Base-by-base conservation (phyloP, 148 eudicot genomes). In the Polygonum maritimum region DNA sequence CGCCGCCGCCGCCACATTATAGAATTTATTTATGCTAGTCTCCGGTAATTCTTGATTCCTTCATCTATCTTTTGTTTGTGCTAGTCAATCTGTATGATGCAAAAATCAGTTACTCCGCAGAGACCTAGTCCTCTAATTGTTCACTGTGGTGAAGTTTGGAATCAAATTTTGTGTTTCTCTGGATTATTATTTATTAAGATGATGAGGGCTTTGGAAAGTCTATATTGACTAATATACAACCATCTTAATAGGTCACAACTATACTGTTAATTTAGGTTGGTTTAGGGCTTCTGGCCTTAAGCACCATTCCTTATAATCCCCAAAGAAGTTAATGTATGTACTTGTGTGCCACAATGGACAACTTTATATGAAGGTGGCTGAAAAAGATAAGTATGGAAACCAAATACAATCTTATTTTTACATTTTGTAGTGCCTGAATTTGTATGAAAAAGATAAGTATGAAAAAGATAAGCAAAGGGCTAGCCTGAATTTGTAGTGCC, bases 71-170 rank as follows among this genome's bases (percentile, higher is more conserved):
- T 75, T 67, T 44, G 49, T 16, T 33, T 69, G 3, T 54, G 75
- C 38, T 41, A 35, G 26, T 75, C 57, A 36, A 58, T 44, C 69
- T 52, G 58, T 45, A 26, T 48, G 2, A 47, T 69, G 67, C 63
- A 55, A 54, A 35, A 77, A 45, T 71, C 44, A 45, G 11, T 71
- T 9, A 22, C 99, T 49, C 87, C 92, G 36, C 82, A 89, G 0
- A 94, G 98, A 72, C 99, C 99, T 13, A 92, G 91, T 84, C 99
- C 98, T 67, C 81, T 96, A 57, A 96, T 96, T 97, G 99, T 88
- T 54, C 99, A 95, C 36, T 65, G 16, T 36, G 16, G 14, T 65
- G 21, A 4, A 47, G 58, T 21, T 13, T 45, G 52, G 26, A 21
- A 44, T 73, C 58, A 47, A 57, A 48, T n/a, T 22, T 48, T 26